Evolutionary conservation across 2,329 filamentous ascomycete species (phyloP).

Genomic region (Ascochyta lentis): DNA sequence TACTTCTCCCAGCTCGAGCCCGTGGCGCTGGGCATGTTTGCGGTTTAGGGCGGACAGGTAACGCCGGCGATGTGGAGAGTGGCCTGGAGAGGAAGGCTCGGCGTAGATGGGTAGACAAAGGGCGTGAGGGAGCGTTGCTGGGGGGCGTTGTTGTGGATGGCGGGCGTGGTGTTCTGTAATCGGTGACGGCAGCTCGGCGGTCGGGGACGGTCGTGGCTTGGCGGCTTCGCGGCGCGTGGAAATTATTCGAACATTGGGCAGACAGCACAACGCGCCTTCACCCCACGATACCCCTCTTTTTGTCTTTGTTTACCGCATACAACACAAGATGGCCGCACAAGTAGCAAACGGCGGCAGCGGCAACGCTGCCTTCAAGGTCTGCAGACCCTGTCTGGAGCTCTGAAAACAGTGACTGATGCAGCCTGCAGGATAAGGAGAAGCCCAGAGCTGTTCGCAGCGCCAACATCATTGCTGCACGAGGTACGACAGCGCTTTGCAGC

Average conservation of each 20-base stretch:
- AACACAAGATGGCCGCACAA: conserved; percentile 44
- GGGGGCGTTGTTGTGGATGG: conserved; percentile 13
- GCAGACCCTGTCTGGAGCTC: conserved; percentile 12
- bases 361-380: conserved; percentile 72
- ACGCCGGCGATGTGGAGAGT: conserved; percentile 4
- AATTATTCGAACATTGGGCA: conserved; percentile 35
- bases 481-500: conserved; percentile 58
- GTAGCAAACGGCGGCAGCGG: conserved; percentile 51
- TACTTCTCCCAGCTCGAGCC: conserved; percentile 98
- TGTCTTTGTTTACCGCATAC: conserved; percentile 18
- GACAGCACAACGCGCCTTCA: conserved; percentile 32
- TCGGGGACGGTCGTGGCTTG: conserved; percentile 22
- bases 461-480: conserved; percentile 97
- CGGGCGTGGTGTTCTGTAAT: conserved; percentile 7
- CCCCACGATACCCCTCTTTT: conserved; percentile 32
- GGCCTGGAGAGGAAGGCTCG: neutral
- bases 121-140: neutral
- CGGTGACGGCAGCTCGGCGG: conserved; percentile 27
- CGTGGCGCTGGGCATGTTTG: conserved; percentile 86
- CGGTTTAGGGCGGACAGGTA: conserved; percentile 19
- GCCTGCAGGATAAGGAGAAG: conserved; percentile 85
- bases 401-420: conserved; percentile 50
- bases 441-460: conserved; percentile 93
- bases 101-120: neutral
- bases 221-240: conserved; percentile 30